A percentile compares a stretch with the other conserved stretches of the same genome.
Evolutionary conservation across 768 basidiomycete genomes (phyloP).

Genomic region (Tricholomella constricta): DNA sequence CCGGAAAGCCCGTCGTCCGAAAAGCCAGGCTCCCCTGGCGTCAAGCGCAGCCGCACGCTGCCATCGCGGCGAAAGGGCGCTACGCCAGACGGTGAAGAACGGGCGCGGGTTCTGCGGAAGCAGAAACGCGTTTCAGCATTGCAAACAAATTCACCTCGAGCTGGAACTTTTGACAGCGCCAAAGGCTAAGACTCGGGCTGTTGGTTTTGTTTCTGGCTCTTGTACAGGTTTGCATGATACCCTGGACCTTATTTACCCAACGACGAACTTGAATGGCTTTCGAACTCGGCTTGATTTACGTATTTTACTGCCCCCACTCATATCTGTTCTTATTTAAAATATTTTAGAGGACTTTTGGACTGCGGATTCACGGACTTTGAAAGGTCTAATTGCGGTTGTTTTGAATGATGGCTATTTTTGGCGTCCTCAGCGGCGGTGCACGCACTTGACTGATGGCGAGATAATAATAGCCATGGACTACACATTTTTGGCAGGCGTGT

Average conservation of each 20-base stretch:
- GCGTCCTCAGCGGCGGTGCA: neutral
- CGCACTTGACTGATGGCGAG: neutral
- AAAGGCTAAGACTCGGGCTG: constrained; percentile 4
- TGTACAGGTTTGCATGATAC: constrained; percentile 19
- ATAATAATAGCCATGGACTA: neutral
- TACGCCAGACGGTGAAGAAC: constrained; percentile 30
- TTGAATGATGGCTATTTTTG: neutral
- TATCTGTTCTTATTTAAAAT: constrained; percentile 10
- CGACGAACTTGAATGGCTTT: constrained; percentile 1
- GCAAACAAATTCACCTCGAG: constrained; percentile 29
- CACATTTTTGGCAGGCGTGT: neutral
- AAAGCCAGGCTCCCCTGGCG: constrained; percentile 20
- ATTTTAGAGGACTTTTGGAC: too few relatives aligned
- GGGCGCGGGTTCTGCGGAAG: constrained; percentile 49
- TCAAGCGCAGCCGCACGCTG: constrained; percentile 66
- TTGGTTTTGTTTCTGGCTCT: neutral
- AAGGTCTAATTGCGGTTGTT: neutral
- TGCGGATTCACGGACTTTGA: too few relatives aligned
- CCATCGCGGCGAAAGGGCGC: constrained; percentile 45
- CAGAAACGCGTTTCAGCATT: constrained; percentile 49
- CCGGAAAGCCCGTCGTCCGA: constrained; percentile 38
- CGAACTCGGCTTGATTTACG: constrained; percentile 3
- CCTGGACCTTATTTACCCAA: constrained; percentile 23
- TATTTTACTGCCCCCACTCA: constrained; percentile 10
- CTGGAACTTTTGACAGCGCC: constrained; percentile 9